These are phyloP conservation scores for Pouteria campechiana DNA, from an alignment of 179 eudicot genomes.

Conservation along the genomic window DNA sequence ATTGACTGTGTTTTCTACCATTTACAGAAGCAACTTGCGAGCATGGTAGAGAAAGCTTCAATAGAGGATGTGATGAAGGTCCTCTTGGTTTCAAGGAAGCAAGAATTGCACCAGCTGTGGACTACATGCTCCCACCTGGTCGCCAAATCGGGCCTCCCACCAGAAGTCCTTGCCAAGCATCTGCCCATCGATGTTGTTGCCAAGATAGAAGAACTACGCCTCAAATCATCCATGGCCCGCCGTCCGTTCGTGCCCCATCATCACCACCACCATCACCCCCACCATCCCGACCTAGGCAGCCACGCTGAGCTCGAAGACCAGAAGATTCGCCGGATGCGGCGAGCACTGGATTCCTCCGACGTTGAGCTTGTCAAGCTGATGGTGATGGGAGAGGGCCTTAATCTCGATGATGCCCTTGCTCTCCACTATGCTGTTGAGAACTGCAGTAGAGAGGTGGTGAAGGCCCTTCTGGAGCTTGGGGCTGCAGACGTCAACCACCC, in stretches of 20 bases:
- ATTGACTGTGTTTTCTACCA: not conserved
- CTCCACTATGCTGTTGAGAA: conserved; percentile 78
- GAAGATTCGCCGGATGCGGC: conserved; percentile 81
- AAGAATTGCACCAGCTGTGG: conserved; percentile 96
- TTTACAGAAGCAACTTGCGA: conserved; percentile 73
- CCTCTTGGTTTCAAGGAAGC: conserved; percentile 80
- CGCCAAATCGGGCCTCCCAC: conserved; percentile 86
- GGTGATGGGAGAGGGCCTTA: conserved; percentile 95
- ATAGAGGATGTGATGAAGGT: conserved; percentile 98
- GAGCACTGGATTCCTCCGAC: conserved; percentile 87
- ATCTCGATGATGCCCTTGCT: conserved; percentile 79
- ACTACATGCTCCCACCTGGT: conserved; percentile 84
- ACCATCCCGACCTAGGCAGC: conserved; percentile 13
- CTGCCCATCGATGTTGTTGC: conserved; percentile 73
- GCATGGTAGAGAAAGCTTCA: conserved; percentile 94
- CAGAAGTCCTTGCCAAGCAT: conserved; percentile 85
- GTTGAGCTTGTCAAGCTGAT: conserved; percentile 91
- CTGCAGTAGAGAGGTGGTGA: conserved; percentile 86
- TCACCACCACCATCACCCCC: conserved; percentile 40
- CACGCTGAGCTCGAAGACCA: conserved; percentile 63
- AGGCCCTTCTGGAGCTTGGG: conserved; percentile 79
- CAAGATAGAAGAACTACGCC: conserved; percentile 83
- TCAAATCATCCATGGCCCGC: conserved; percentile 53
- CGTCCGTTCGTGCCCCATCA: conserved; percentile 35
- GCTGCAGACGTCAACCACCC: conserved; percentile 82